Base-by-base conservation (phyloP, 495 filamentous ascomycete species). In the Aspergillus incahuasiensis region DNA sequence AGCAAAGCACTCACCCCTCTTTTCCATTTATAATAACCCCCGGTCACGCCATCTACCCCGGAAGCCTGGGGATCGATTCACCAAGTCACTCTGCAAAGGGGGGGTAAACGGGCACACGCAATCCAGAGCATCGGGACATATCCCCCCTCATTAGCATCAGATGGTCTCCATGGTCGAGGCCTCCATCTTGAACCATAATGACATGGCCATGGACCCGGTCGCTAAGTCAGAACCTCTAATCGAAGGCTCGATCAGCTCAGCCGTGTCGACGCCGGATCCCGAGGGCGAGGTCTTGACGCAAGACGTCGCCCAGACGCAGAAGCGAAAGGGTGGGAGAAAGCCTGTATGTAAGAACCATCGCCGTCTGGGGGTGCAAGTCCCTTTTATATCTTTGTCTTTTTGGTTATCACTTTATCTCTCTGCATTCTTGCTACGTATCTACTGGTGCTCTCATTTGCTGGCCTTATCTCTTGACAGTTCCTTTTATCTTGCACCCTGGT, bases 291-390 rank as follows among this genome's bases (percentile, higher is more conserved):
- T 74, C 20, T 71, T 79, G 61, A 77, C 68, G 4, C 83, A 84
- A 61, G 82, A 86, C 62, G 67, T 76, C 32, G 74, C 78, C 48
- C 80, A 81, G 66, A 80, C 79, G 53, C 88, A 89, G 68, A 98
- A 97, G 78, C 83, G 95, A 63, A 98, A 98, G 75, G 94, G 94
- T 67, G 94, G 94, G 39, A 83, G 94, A 56, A 98, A 98, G 74
- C 94, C 94, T 64, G 94, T 98, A 84, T 67, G 89, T 85, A 57
- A 63, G 41, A 56, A 42, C 21, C 47, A 55, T 62, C 43, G 39
- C 51, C 56, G n/a, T 46, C 44, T 44, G 30, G 46, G 45, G 45
- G 24, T 34, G 13, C 1, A 13, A 28, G 15, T 43, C 32, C 24
- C 55, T 55, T 35, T 49, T 54, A 19, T 46, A 20, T 49, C 39